Percentiles rank a stretch among this genome's conserved stretches.
These are phyloP conservation scores for Gynandropsis gynandra DNA, from an alignment of 345 rosid species.

Conservation along the genomic window DNA sequence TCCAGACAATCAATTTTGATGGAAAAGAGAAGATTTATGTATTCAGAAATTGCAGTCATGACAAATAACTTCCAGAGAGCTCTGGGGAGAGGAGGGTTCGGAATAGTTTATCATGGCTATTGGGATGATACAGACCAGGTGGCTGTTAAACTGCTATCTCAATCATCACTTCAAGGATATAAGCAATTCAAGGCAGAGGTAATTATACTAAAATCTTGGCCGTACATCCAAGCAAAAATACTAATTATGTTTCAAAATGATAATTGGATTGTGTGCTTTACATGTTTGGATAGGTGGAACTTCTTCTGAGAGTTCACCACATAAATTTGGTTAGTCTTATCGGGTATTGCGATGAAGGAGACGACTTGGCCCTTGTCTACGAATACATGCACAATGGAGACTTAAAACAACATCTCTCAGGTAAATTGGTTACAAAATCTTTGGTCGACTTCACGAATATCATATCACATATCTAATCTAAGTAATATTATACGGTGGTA, in stretches of 20 bases:
- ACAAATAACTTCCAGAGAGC: slow-evolving; percentile 36
- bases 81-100: no score
- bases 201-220: no score
- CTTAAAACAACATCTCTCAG: slow-evolving; percentile 23
- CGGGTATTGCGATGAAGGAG: slow-evolving; percentile 31
- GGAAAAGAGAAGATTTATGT: slow-evolving; percentile 27
- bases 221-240: no score
- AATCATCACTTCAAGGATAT: slow-evolving; percentile 23
- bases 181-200: slow-evolving; percentile 23
- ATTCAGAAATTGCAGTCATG: slow-evolving; percentile 29
- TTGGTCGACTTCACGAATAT: no score
- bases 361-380: slow-evolving; percentile 29
- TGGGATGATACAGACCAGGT: slow-evolving; percentile 24
- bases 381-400: slow-evolving; percentile 40
- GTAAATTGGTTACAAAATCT: no score
- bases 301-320: slow-evolving; percentile 35
- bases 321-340: slow-evolving; percentile 31
- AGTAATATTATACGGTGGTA: no score
- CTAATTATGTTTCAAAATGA: no score
- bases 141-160: slow-evolving; percentile 22
- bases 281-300: slow-evolving; percentile 28
- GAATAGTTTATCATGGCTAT: slow-evolving; percentile 41
- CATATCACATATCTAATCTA: no score
- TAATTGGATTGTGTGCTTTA: no score
- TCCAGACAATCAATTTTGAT: slow-evolving; percentile 16